Conservation (phyloP, 768 basidiomycete genomes). For the Lactifluus pinguis region DNA sequence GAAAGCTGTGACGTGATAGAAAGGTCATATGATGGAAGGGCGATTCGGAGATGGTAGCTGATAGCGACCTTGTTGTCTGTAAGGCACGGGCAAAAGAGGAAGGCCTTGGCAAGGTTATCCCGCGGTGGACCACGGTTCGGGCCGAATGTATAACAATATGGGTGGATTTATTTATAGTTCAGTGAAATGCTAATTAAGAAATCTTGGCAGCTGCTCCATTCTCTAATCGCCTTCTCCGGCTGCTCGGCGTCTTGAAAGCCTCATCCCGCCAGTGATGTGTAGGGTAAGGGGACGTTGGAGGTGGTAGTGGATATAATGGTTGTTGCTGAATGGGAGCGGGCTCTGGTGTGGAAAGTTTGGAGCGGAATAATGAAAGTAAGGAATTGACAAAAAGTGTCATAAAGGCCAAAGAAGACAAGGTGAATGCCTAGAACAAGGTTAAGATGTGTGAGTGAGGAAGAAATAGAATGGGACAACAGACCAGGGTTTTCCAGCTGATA, state of each 20-base stretch:
- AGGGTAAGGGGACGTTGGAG: conserved; percentile 10
- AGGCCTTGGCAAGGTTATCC: background rate
- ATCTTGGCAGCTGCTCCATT: conserved; percentile 17
- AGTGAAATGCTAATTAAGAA: background rate
- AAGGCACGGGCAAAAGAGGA: conserved; percentile 3
- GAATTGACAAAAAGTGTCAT: conserved; percentile 74
- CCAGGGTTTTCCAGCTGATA: conserved; percentile 96
- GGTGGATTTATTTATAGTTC: background rate
- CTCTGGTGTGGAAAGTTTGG: conserved; percentile 41
- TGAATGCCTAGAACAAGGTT: conserved; percentile 44
- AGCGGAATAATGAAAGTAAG: conserved; percentile 68
- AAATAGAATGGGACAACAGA: conserved; percentile 30
- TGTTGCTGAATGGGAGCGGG: conserved; percentile 7
- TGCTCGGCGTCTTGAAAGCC: conserved; percentile 19
- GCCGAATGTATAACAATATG: conserved; percentile 4
- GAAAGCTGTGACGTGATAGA: conserved; percentile 15
- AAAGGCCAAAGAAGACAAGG: conserved; percentile 66
- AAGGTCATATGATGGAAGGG: conserved; percentile 9
- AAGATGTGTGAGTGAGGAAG: background rate
- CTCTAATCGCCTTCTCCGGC: conserved; percentile 18
- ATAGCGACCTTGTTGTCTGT: conserved; percentile 4
- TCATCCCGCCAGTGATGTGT: conserved; percentile 21
- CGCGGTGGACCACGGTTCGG: background rate
- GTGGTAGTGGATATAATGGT: conserved; percentile 20
- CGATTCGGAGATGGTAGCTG: conserved; percentile 15